phyloP scores from a whole-genome alignment of 2,329 filamentous ascomycete species.

The Zasmidium citrigriseum region DNA sequence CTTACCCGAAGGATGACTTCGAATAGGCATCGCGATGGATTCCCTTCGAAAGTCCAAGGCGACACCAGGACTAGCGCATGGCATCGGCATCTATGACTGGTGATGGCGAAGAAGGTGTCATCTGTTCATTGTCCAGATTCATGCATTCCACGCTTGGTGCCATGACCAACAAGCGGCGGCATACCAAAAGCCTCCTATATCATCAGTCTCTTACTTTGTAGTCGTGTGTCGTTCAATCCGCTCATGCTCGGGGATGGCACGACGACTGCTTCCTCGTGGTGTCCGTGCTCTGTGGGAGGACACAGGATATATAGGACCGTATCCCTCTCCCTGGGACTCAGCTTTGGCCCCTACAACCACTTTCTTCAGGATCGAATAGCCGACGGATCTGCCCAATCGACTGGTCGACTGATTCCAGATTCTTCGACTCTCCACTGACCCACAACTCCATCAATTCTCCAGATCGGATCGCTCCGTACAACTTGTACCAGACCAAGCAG shows the following conservation, averaged over 20 bases:
- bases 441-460: neutral
- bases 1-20: neutral
- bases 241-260: conserved; percentile 18
- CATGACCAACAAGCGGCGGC: conserved; percentile 9
- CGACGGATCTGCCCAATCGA: neutral
- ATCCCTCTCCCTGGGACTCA: conserved; percentile 15
- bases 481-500: conserved; percentile 3
- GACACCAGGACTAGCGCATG: neutral
- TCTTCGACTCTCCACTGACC: conserved; percentile 3
- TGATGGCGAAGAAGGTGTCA: neutral
- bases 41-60: neutral
- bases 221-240: conserved; percentile 12
- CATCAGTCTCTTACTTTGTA: neutral
- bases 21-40: neutral
- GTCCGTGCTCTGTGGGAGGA: conserved; percentile 12
- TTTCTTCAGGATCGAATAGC: conserved; percentile 5
- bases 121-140: conserved; percentile 6
- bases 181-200: conserved; percentile 8
- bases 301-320: conserved; percentile 23
- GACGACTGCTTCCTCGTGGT: conserved; percentile 13
- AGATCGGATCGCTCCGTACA: conserved; percentile 1
- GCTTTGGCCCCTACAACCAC: conserved; percentile 11
- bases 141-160: conserved; percentile 3
- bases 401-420: neutral
- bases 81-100: neutral